Evolutionary conservation across 176 grass and related monocot genomes (phyloP), one percentile per base, ranked within the genome.

Genomic region (Poa pratensis): DNA sequence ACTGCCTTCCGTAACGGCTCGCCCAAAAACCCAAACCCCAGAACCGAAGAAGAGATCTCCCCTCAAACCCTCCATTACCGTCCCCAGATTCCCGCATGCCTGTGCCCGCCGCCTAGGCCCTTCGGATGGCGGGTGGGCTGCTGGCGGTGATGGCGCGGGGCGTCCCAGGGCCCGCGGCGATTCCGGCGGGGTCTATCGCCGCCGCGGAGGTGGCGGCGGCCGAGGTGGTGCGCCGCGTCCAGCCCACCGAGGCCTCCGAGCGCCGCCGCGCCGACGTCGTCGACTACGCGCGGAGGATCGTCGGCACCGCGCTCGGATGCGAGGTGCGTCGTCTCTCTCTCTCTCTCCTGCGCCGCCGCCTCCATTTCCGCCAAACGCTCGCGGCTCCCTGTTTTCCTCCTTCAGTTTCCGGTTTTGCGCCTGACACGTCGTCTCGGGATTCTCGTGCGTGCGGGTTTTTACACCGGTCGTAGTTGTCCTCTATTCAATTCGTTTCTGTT

Each of bases 201-300:
- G 5, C 24, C 30, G 95, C 89, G 1, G 95, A 82, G 84, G 59
- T 3, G 20, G 78, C 57, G 45, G 95, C 90, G 27, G 48, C 24
- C 10, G 81, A 90, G 89, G 90, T 97, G 34, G 51, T 95, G 9
- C 69, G 75, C 43, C 79, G 83, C 85, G 89, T 91, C 27, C 87
- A 75, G 78, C 95, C 95, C 54, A 97, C 93, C 40, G 69, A 64
- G 55, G 93, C 80, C 32, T 95, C 95, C 8, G 89, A 95, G 35
- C 73, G 60, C 32, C 88, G 88, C 45, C 84, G 93, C 40, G 87
- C 58, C 0, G 69, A 61, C 40, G 87, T 98, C 74, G 23, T 95
- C 45, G 28, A 64, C 43, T 92, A 92, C 80, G 83, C 83, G 13
- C 87, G 82, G 40, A 89, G 92, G 82, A 91, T 95, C 58, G 45